phyloP scores from a whole-genome alignment of 2,329 filamentous ascomycete genomes.

The Botrytis porri region DNA sequence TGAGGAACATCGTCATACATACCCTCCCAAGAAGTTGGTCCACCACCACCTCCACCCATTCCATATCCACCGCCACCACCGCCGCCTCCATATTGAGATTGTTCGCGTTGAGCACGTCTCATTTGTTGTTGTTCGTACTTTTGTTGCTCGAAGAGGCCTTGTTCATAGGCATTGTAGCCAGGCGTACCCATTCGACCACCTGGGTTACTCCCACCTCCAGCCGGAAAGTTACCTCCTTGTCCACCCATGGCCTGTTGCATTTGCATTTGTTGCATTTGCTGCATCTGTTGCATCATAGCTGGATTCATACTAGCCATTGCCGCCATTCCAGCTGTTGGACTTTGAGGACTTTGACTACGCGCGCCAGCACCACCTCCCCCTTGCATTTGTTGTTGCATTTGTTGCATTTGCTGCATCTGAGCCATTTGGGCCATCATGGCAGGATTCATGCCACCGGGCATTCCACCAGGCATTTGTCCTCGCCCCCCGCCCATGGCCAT shows the following conservation, averaged over 20 bases:
- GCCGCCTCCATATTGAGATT: constrained; percentile 33
- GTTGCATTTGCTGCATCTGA: constrained; percentile 69
- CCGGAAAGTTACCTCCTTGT: constrained; percentile 35
- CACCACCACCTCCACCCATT: constrained; percentile 51
- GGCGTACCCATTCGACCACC: constrained; percentile 43
- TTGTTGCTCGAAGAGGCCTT: constrained; percentile 72
- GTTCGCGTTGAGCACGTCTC: constrained; percentile 44
- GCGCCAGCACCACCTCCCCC: constrained; percentile 32
- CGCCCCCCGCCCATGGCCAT: constrained; percentile 66
- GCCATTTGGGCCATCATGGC: constrained; percentile 74
- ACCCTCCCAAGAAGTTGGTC: constrained; percentile 87
- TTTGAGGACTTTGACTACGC: constrained; percentile 38
- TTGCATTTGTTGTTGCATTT: constrained; percentile 55
- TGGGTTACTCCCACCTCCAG: constrained; percentile 41
- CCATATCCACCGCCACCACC: constrained; percentile 46
- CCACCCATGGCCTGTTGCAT: constrained; percentile 43
- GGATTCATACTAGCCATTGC: constrained; percentile 40
- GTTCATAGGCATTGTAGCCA: constrained; percentile 59
- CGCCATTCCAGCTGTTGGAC: constrained; percentile 34
- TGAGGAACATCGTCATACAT: constrained; percentile 97
- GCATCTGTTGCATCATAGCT: constrained; percentile 56
- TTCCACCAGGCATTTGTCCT: constrained; percentile 57
- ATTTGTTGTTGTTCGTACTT: constrained; percentile 69
- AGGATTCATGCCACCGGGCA: constrained; percentile 65
- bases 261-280: constrained; percentile 48